Conservation (phyloP, 2,329 filamentous ascomycete species). For the Dryadomyces quercus-mongolicae region DNA sequence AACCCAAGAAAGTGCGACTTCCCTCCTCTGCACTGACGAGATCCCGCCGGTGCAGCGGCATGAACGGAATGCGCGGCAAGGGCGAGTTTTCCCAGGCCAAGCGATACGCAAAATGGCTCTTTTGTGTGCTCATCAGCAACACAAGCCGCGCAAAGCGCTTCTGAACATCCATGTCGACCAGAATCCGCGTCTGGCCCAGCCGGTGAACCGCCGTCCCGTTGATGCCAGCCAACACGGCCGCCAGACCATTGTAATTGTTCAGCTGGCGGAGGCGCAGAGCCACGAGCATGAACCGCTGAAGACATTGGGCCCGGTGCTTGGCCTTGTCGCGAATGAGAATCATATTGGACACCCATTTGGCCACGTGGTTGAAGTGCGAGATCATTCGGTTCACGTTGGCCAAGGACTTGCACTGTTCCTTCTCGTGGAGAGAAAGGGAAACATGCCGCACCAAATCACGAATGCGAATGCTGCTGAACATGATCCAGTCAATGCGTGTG, state of each 20-base stretch:
- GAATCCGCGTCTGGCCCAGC: slow-evolving; percentile 62
- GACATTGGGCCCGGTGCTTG: slow-evolving; percentile 79
- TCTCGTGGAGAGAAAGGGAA: slow-evolving; percentile 57
- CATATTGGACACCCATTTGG: slow-evolving; percentile 73
- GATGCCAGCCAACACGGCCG: slow-evolving; percentile 86
- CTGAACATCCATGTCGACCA: slow-evolving; percentile 59
- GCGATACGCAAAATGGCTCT: slow-evolving; percentile 91
- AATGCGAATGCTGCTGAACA: slow-evolving; percentile 90
- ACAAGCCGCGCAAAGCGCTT: slow-evolving; percentile 82
- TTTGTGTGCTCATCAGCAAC: slow-evolving; percentile 85
- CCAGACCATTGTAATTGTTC: slow-evolving; percentile 95
- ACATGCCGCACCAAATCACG: slow-evolving; percentile 90
- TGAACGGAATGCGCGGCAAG: slow-evolving; percentile 80
- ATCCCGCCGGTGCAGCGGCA: slow-evolving; percentile 80
- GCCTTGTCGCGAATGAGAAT: slow-evolving; percentile 86
- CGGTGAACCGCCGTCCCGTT: slow-evolving; percentile 81
- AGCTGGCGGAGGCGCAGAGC: slow-evolving; percentile 75
- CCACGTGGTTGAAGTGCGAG: slow-evolving; percentile 78
- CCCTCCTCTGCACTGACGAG: slow-evolving; percentile 87
- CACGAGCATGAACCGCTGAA: slow-evolving; percentile 93
- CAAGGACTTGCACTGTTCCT: slow-evolving; percentile 64
- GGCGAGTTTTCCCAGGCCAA: slow-evolving; percentile 95
- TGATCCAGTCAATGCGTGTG: slow-evolving; percentile 93
- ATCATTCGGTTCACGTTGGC: slow-evolving; percentile 92
- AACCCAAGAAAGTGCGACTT: slow-evolving; percentile 76